phyloP scores from a whole-genome alignment of 768 basidiomycete species.

The Mycena rebaudengoi region DNA sequence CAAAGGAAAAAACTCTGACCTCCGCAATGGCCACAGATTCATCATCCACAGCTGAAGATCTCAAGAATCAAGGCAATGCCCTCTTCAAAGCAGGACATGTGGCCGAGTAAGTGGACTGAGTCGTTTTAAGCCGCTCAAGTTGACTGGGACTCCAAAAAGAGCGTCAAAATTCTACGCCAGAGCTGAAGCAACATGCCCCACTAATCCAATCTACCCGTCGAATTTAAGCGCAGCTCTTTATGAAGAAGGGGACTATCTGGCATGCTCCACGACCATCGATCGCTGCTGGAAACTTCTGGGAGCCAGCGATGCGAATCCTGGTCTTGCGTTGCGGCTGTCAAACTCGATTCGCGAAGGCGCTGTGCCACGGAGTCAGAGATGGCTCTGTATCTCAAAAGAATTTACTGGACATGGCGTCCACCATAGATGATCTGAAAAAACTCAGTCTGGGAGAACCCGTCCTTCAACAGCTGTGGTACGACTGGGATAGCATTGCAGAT shows the following conservation, averaged over 20 bases:
- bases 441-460: neutral
- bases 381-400: neutral
- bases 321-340: neutral
- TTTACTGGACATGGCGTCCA: neutral
- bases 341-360: constrained; percentile 1
- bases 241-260: constrained; percentile 15
- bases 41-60: neutral
- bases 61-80: constrained; percentile 3
- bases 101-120: neutral
- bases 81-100: constrained; percentile 8
- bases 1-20: neutral
- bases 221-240: constrained; percentile 13
- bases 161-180: constrained; percentile 10
- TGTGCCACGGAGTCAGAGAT: neutral
- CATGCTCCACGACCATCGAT: neutral
- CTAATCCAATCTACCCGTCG: neutral
- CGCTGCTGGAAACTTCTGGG: constrained; percentile 3
- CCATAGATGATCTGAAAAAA: neutral
- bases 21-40: neutral
- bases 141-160: neutral
- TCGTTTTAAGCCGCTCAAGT: neutral
- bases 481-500: constrained; percentile 1
- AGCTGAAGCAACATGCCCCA: constrained; percentile 2
- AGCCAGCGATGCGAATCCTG: neutral
- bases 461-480: neutral